A percentile compares a stretch with the other conserved stretches of the same genome.
These are phyloP conservation scores for Hyparrhenia diplandra DNA, from an alignment of 176 grass and related monocot genomes.

Conservation along the genomic window DNA sequence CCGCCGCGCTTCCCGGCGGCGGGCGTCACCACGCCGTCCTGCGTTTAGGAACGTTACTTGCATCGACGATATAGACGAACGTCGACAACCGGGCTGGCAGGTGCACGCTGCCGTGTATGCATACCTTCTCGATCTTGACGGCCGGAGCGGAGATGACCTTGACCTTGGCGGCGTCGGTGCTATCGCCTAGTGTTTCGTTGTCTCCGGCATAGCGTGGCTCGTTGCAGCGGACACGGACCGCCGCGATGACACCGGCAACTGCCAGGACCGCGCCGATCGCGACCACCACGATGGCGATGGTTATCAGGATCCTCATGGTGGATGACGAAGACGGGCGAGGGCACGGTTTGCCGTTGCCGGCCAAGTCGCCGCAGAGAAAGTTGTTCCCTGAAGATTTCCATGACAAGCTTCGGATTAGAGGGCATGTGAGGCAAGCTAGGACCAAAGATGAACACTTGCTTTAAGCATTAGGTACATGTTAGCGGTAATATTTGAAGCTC, in stretches of 20 bases:
- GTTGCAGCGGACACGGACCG: constrained; percentile 17
- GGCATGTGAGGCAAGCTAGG: background rate
- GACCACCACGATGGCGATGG: constrained; percentile 54
- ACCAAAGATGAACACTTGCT: background rate
- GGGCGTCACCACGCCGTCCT: background rate
- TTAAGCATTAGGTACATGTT: background rate
- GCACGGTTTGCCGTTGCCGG: constrained; percentile 27
- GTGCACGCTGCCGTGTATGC: background rate
- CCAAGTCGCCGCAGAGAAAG: constrained; percentile 48
- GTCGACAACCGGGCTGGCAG: no score
- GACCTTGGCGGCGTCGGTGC: background rate
- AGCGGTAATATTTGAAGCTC: background rate
- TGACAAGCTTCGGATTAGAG: background rate
- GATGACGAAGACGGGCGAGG: background rate
- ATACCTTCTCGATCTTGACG: constrained; percentile 39
- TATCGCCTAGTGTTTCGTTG: constrained; percentile 4
- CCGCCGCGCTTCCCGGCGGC: constrained; percentile 30
- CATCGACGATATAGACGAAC: background rate
- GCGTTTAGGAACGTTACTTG: background rate
- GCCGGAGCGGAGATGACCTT: constrained; percentile 12
- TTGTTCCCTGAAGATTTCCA: constrained; percentile 52
- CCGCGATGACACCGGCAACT: constrained; percentile 20
- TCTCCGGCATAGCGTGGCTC: background rate
- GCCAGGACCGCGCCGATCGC: constrained; percentile 31
- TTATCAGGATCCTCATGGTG: constrained; percentile 31